Percentiles rank a stretch among this genome's conserved stretches.
These are phyloP conservation scores for Chlorella variabilis DNA, from an alignment of 163 green algal genomes.

Conservation along the genomic window DNA sequence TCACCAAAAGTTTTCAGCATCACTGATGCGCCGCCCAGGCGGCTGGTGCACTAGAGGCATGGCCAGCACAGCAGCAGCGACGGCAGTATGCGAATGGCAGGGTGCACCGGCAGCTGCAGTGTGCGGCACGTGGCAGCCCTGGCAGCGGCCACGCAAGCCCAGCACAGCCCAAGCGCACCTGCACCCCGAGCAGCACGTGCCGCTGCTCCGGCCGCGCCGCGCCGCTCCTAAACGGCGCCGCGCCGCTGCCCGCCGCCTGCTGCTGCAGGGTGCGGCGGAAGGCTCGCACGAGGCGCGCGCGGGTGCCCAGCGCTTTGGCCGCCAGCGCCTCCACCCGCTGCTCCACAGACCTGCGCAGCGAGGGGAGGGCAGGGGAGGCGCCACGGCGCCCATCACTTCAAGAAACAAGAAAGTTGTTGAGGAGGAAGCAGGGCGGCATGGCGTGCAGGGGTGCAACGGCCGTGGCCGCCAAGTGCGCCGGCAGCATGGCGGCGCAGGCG, in stretches of 20 bases:
- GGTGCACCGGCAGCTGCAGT: too few relatives aligned
- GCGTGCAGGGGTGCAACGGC: too few relatives aligned
- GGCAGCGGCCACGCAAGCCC: too few relatives aligned
- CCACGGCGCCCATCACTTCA: too few relatives aligned
- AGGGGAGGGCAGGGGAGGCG: not conserved
- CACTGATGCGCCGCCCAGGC: not conserved
- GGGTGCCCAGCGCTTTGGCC: slow-evolving; percentile 51
- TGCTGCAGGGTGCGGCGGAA: slow-evolving; percentile 41
- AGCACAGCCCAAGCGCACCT: not conserved
- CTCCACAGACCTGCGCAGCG: slow-evolving; percentile 34
- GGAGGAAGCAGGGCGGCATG: too few relatives aligned
- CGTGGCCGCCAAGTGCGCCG: too few relatives aligned
- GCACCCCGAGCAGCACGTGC: slow-evolving; percentile 32
- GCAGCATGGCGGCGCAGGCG: not conserved
- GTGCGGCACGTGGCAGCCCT: too few relatives aligned
- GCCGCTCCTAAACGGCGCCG: not conserved
- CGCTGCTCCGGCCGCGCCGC: slow-evolving; percentile 1
- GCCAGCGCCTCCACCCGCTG: slow-evolving; percentile 54
- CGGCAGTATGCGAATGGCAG: too few relatives aligned
- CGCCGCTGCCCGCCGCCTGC: not conserved
- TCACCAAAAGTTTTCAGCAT: slow-evolving; percentile 16
- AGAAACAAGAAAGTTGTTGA: not conserved
- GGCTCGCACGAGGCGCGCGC: slow-evolving; percentile 61
- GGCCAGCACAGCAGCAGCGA: too few relatives aligned
- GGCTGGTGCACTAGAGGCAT: too few relatives aligned